Evolutionary conservation across 371 early-diverging fungal species (phyloP), one percentile per base, ranked within the genome.

Genomic region (Apophysomyces sp.): DNA sequence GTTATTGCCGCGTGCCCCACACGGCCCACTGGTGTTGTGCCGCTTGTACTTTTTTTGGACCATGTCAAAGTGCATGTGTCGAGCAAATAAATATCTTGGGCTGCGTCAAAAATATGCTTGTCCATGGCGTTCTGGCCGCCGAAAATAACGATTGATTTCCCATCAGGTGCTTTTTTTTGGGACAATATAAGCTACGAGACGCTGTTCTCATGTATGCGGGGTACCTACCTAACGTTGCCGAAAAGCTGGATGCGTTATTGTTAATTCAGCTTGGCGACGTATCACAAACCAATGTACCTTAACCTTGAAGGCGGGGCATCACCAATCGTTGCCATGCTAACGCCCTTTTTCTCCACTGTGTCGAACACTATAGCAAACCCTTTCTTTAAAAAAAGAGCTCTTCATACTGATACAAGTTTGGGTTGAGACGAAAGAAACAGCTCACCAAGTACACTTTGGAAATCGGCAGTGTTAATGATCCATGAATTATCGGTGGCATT

Each of bases 41-140:
- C 78, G 1, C 53, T 21, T 0, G 70, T 58, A 3, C 37, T 40
- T n/a, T 69, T 66, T 26, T 70, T 67, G 4, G 68, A 59, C 81
- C 81, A 81, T 4, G 57, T 54, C 27, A 81, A 28, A 2, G 68
- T 74, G 34, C 77, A 81, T 4, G 77, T 74, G 55, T 81, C 75
- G 4, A 81, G 63, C 0, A 73, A 52, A 40, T 69, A 81, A 1
- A 81, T 54, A 57, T 77, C 73, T 34, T 60, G 44, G 8, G 40
- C 26, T 9, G 64, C 53, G 24, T 61, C 39, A 21, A 61, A 65
- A 34, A 8, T 44, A 6, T 44, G 21, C 1, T 9, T n/a, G 21
- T 44, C 49, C 16, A 18, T 21, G 3, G 49, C 49, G 21, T 44
- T 26, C 15, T 64, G 57, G 4, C 80, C 80, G 16, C 80, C 80